Conservation (phyloP, 73 alveolate genomes). For the Stentor roeselii region DNA sequence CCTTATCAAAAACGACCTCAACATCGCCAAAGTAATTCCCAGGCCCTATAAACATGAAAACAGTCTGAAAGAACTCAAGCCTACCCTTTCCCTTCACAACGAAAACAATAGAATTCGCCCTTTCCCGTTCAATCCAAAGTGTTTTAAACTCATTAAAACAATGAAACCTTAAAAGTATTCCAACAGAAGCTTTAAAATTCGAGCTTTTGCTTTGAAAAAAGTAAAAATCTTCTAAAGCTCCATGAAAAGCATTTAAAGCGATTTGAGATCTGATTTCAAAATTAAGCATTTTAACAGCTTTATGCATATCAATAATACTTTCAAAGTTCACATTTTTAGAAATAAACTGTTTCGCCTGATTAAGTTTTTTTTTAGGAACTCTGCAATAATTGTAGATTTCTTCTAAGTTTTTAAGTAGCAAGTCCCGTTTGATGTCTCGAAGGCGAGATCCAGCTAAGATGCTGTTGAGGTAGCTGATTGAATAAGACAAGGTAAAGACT, state of each 20-base stretch:
- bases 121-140: slow-evolving; percentile 30
- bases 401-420: slow-evolving; percentile 32
- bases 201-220: slow-evolving; percentile 39
- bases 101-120: slow-evolving; percentile 33
- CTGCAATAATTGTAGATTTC: slow-evolving; percentile 43
- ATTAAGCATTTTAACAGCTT: slow-evolving; percentile 38
- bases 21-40: slow-evolving; percentile 26
- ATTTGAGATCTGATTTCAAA: slow-evolving; percentile 37
- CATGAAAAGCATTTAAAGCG: slow-evolving; percentile 34
- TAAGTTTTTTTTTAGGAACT: slow-evolving; percentile 26
- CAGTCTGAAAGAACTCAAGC: not conserved
- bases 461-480: slow-evolving; percentile 52
- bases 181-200: slow-evolving; percentile 34
- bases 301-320: slow-evolving; percentile 35
- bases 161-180: slow-evolving; percentile 35
- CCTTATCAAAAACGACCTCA: slow-evolving; percentile 6
- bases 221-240: slow-evolving; percentile 28
- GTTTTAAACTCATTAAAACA: slow-evolving; percentile 29
- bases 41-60: not conserved
- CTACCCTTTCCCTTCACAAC: slow-evolving; percentile 45
- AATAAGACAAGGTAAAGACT: not conserved
- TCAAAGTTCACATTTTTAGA: slow-evolving; percentile 28
- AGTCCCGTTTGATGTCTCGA: slow-evolving; percentile 31
- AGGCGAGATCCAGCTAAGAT: slow-evolving; percentile 48
- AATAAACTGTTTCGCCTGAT: slow-evolving; percentile 32